Evolutionary conservation across 768 basidiomycete species (phyloP).

Genomic region (Trametes gibbosa): DNA sequence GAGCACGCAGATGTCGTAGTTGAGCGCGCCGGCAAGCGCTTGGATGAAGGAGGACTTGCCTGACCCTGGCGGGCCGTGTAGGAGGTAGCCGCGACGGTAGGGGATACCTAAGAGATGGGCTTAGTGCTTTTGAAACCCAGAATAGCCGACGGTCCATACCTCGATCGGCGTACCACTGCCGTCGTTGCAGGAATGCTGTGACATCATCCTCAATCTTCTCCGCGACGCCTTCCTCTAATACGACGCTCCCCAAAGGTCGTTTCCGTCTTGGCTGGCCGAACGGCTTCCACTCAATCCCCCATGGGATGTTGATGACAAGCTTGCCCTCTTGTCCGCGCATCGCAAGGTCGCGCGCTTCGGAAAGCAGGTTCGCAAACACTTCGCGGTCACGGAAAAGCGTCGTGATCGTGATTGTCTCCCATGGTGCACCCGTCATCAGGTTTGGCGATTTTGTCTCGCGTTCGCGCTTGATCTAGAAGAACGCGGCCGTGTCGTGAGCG

Average conservation of each 20-base stretch:
- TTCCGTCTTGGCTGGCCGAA: slow-evolving; percentile 91
- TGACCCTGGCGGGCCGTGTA: slow-evolving; percentile 95
- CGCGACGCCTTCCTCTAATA: slow-evolving; percentile 78
- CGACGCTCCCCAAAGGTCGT: slow-evolving; percentile 84
- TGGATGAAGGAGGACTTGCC: slow-evolving; percentile 99
- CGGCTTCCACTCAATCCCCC: slow-evolving; percentile 95
- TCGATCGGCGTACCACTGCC: slow-evolving; percentile 95
- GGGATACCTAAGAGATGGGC: slow-evolving; percentile 73
- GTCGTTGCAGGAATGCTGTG: slow-evolving; percentile 74
- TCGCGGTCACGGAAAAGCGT: slow-evolving; percentile 83
- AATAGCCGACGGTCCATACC: slow-evolving; percentile 45
- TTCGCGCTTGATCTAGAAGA: slow-evolving; percentile 96
- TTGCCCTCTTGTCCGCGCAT: slow-evolving; percentile 87
- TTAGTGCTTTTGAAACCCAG: not conserved
- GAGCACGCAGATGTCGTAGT: slow-evolving; percentile 93
- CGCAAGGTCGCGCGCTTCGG: slow-evolving; percentile 88
- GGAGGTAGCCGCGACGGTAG: slow-evolving; percentile 91
- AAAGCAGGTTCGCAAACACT: slow-evolving; percentile 76
- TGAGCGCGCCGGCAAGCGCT: slow-evolving; percentile 87
- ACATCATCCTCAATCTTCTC: slow-evolving; percentile 82
- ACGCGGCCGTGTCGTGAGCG: too few species aligned
- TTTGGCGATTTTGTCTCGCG: slow-evolving; percentile 92
- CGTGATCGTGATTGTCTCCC: slow-evolving; percentile 96
- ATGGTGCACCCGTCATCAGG: slow-evolving; percentile 87
- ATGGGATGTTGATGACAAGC: slow-evolving; percentile 93